A percentile compares a stretch with the other conserved stretches of the same genome.
These are phyloP conservation scores for Ceriops decandra DNA, from an alignment of 345 rosid genomes.

Conservation along the genomic window DNA sequence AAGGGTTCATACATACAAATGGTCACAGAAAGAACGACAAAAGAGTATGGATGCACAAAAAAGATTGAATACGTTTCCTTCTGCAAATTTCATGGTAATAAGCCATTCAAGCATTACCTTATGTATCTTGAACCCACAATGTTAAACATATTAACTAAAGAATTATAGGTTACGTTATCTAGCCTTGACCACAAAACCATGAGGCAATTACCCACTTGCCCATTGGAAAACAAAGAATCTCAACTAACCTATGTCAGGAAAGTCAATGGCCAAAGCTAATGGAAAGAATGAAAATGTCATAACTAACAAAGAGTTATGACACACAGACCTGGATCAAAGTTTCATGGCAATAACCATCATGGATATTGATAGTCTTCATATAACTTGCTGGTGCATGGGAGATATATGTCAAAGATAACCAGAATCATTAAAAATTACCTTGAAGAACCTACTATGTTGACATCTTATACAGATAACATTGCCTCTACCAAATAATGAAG, in stretches of 20 bases:
- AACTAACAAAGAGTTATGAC: no score
- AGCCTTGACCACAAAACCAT: conserved; percentile 1
- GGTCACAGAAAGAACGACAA: no score
- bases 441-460: neutral
- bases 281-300: no score
- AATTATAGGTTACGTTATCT: neutral
- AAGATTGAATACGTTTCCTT: no score
- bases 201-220: neutral
- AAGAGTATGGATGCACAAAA: no score
- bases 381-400: neutral
- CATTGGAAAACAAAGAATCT: neutral
- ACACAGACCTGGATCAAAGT: no score
- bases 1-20: neutral
- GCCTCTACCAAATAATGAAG: neutral
- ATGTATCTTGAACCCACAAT: neutral
- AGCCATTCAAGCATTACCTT: neutral
- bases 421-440: neutral
- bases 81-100: no score
- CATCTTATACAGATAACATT: neutral
- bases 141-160: conserved; percentile 1
- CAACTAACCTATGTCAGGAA: no score
- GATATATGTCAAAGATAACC: neutral
- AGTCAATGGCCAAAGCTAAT: no score
- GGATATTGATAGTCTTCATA: no score
- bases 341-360: no score